Conservation (phyloP, 345 rosid species). For the Stellera chamaejasme region DNA sequence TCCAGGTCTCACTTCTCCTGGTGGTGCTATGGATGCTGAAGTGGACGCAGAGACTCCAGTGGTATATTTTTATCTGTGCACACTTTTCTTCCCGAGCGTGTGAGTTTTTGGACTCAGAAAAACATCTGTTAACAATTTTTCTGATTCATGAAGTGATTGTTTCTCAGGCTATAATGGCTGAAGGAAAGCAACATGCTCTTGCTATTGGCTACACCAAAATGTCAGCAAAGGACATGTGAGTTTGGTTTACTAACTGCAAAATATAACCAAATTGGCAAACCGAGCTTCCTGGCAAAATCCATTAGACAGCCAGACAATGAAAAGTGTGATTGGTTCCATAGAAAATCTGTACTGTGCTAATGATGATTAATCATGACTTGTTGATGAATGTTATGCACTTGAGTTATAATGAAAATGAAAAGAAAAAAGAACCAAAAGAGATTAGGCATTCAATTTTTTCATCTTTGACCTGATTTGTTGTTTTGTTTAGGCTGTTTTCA, state of each 20-base stretch:
- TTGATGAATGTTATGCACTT: no score
- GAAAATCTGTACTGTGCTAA: no score
- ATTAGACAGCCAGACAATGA: background rate
- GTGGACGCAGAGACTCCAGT: constrained; percentile 92
- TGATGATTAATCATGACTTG: no score
- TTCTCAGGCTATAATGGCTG: constrained; percentile 91
- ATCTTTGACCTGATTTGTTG: no score
- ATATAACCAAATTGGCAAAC: background rate
- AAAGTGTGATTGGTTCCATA: no score
- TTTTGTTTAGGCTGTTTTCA: no score
- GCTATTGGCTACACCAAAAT: constrained; percentile 98
- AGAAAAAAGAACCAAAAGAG: no score
- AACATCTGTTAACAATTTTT: background rate
- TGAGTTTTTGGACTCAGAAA: background rate
- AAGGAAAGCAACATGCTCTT: constrained; percentile 96
- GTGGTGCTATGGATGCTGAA: constrained; percentile 88
- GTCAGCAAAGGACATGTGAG: constrained; percentile 98
- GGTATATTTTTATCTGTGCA: constrained; percentile 32
- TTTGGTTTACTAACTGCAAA: constrained; percentile 4
- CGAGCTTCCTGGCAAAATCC: background rate
- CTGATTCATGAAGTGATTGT: constrained; percentile 14
- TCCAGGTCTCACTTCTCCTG: constrained; percentile 98
- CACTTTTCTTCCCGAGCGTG: constrained; percentile 6
- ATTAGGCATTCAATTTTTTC: no score
- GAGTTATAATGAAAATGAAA: no score